Percentiles rank a stretch among this genome's conserved stretches.
These are phyloP conservation scores for Suillus cothurnatus DNA, from an alignment of 768 basidiomycete genomes.

Conservation along the genomic window DNA sequence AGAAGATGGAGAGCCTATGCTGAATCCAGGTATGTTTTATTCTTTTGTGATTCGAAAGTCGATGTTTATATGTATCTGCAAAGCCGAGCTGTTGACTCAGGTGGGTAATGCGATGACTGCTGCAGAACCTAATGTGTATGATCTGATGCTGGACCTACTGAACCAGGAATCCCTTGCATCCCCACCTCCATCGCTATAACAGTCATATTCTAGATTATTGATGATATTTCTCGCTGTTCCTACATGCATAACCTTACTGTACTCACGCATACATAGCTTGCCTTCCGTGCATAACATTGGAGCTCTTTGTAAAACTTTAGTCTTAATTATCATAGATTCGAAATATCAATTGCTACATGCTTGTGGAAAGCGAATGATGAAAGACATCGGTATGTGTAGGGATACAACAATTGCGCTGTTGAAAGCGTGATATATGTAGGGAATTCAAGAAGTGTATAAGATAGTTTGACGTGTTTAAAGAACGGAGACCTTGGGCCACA, in stretches of 20 bases:
- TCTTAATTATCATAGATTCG: conserved; percentile 11
- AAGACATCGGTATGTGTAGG: conserved; percentile 21
- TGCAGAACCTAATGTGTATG: conserved; percentile 14
- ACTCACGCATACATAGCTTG: conserved; percentile 17
- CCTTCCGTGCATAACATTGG: conserved; percentile 12
- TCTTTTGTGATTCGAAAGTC: neutral
- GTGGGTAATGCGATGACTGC: conserved; percentile 34
- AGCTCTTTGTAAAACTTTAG: conserved; percentile 5
- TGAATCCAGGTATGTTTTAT: conserved; percentile 59
- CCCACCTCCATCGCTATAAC: conserved; percentile 56
- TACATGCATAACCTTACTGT: conserved; percentile 26
- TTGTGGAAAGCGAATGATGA: conserved; percentile 36
- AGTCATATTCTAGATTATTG: conserved; percentile 25
- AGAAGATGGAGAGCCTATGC: conserved; percentile 67
- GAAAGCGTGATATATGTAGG: conserved; percentile 35
- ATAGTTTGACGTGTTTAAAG: conserved; percentile 27
- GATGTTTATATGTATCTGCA: conserved; percentile 12
- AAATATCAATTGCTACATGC: conserved; percentile 31
- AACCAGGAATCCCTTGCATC: conserved; percentile 65
- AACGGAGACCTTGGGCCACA: conserved; percentile 57
- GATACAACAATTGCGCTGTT: conserved; percentile 38
- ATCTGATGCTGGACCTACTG: conserved; percentile 32
- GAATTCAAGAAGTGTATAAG: neutral
- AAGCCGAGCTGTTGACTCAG: conserved; percentile 67
- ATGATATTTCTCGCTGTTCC: conserved; percentile 17